phyloP scores from a whole-genome alignment of 495 filamentous ascomycete genomes.

The Neurospora terricola region DNA sequence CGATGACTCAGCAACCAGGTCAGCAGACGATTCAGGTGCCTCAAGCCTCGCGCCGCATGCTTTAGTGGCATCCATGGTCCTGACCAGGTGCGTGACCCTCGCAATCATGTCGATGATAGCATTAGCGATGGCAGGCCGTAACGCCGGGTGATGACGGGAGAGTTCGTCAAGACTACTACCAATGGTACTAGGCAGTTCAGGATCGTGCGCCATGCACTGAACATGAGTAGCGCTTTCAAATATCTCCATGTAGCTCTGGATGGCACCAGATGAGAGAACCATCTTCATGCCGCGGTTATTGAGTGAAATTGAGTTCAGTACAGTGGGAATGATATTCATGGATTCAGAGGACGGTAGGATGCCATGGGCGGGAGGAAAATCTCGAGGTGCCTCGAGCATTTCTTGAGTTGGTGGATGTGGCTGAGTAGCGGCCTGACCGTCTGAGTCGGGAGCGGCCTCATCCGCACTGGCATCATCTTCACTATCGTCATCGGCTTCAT shows the following conservation, averaged over 20 bases:
- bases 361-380: conserved; percentile 50
- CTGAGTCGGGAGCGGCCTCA: conserved; percentile 25
- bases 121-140: conserved; percentile 70
- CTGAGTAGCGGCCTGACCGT: conserved; percentile 29
- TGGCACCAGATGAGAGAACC: conserved; percentile 71
- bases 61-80: conserved; percentile 50
- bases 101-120: conserved; percentile 75
- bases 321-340: conserved; percentile 72
- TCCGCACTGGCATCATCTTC: conserved; percentile 26
- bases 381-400: conserved; percentile 30
- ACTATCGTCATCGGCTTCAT: neutral
- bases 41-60: conserved; percentile 76
- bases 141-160: conserved; percentile 78
- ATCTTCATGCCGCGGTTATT: conserved; percentile 82
- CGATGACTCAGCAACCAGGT: conserved; percentile 24
- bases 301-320: conserved; percentile 88
- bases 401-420: conserved; percentile 33
- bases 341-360: conserved; percentile 80
- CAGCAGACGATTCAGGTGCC: conserved; percentile 43
- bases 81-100: conserved; percentile 61
- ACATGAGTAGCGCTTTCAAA: conserved; percentile 89
- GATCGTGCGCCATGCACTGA: conserved; percentile 64
- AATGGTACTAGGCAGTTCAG: conserved; percentile 52
- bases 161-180: conserved; percentile 89
- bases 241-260: conserved; percentile 83